Evolutionary conservation across 2,329 filamentous ascomycete species (phyloP), one percentile per base, ranked within the genome.

Genomic region (Massarina eburnea): DNA sequence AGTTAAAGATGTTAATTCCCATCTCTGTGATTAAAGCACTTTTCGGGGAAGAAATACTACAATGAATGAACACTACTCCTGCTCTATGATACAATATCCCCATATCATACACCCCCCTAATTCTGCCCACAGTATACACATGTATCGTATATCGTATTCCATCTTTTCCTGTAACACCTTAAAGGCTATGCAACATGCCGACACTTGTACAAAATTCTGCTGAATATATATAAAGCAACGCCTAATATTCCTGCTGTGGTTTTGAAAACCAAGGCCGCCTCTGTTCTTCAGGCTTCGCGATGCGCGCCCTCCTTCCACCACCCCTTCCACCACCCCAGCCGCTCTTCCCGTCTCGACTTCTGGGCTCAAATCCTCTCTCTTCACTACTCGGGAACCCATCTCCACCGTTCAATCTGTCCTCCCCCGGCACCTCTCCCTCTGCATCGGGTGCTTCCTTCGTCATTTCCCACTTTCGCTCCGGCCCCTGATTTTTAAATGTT

Each of bases 231-330:
- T 39, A 22, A n/a, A 26, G 15, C 22, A 3, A 18, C n/a, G n/a
- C 27, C n/a, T 14, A 30, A 30, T 30, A 8, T 14, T 30, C 27
- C 5, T 4, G 5, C 12, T 30, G 12, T 4, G 22, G 17, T 17
- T 21, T 14, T 27, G 49, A 50, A n/a, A 29, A 40, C 49, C 53
- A 56, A 8, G 39, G 44, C 43, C 48, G 52, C 24, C 55, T 46
- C 38, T 55, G 46, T 30, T 51, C 49, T 18, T 42, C 46, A 20
- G 59, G 55, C 27, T 41, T 49, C 17, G 32, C 45, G 27, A 45
- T 51, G 18, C 54, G 46, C 41, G 53, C 46, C 21, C 51, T 50
- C 61, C 58, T 60, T 4, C 34, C 37, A 2, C 39, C 39, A 24
- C 39, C 34, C 26, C 18, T 38, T 14, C 24, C 24, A 10, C 10